These are phyloP conservation scores for Berkeleyomyces rouxiae DNA, from an alignment of 2,329 filamentous ascomycete species.

Conservation along the genomic window DNA sequence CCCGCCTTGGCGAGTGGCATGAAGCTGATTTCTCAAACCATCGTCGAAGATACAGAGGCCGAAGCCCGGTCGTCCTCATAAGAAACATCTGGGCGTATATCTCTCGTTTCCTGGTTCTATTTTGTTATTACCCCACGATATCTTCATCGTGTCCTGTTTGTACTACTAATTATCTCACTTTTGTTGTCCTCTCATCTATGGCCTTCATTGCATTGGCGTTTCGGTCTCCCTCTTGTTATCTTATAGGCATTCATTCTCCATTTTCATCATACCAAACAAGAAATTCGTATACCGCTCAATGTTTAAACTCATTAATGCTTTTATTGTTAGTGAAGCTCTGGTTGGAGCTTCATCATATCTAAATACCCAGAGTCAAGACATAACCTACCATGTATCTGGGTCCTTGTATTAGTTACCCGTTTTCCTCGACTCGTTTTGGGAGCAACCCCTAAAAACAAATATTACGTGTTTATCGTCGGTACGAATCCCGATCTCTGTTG, in stretches of 20 bases:
- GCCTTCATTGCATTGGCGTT: not conserved
- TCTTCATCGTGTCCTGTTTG: not conserved
- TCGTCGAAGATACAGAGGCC: not conserved
- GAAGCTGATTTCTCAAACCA: not conserved
- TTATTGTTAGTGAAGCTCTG: no score
- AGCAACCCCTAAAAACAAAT: not conserved
- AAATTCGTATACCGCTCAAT: no score
- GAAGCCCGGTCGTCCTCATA: not conserved
- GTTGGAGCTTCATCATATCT: no score
- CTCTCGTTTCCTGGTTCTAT: not conserved
- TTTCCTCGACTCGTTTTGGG: no score
- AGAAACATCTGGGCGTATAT: not conserved
- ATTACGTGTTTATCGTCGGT: conserved; percentile 1
- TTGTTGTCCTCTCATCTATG: not conserved
- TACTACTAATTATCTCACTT: not conserved
- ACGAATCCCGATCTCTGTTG: conserved; percentile 27
- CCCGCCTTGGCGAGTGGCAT: not conserved
- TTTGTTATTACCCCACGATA: not conserved
- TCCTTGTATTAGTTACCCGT: not conserved
- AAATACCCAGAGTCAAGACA: not conserved
- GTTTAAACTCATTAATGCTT: no score
- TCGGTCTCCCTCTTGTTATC: not conserved
- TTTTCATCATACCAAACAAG: no score
- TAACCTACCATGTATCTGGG: not conserved
- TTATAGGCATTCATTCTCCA: no score